These are phyloP conservation scores for Rosa hybrid DNA, from an alignment of 331 rosid species.

Conservation along the genomic window DNA sequence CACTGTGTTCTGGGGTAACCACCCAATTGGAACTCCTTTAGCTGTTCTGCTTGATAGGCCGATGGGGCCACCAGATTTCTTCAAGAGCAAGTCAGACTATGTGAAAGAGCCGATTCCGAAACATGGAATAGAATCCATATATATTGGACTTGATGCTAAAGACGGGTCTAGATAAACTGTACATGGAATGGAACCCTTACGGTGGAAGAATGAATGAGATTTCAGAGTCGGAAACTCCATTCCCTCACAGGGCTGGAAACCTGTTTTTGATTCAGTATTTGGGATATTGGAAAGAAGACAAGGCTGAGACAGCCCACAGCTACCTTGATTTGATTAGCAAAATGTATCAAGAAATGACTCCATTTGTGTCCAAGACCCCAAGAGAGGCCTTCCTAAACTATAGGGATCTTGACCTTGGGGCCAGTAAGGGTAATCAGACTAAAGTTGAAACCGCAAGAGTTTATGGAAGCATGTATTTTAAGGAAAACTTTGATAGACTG, in stretches of 20 bases:
- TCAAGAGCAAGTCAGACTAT: conserved; percentile 36
- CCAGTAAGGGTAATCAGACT: not conserved
- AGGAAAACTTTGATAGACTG: not conserved
- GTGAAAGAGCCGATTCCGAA: conserved; percentile 29
- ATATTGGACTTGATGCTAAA: conserved; percentile 30
- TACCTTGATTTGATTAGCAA: conserved; percentile 12
- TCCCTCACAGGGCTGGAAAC: conserved; percentile 52
- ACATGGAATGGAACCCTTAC: conserved; percentile 36
- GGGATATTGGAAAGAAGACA: conserved; percentile 23
- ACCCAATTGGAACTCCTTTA: conserved; percentile 10
- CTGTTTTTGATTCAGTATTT: conserved; percentile 41
- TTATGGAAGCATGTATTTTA: not conserved
- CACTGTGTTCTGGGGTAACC: conserved; percentile 4
- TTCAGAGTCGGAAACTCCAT: conserved; percentile 29
- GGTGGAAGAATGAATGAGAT: conserved; percentile 54
- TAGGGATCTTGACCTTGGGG: conserved; percentile 18
- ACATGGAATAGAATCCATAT: conserved; percentile 16
- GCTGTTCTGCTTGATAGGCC: conserved; percentile 40
- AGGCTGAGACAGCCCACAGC: not conserved
- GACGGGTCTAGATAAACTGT: conserved; percentile 5
- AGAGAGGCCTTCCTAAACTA: conserved; percentile 25
- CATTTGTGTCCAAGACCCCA: conserved; percentile 17
- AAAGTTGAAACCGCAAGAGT: not conserved
- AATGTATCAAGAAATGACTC: conserved; percentile 14
- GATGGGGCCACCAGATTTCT: conserved; percentile 15